A percentile compares a stretch with the other conserved stretches of the same genome.
phyloP scores from a whole-genome alignment of 73 alveolate species.

The Strombidium stylifer region DNA sequence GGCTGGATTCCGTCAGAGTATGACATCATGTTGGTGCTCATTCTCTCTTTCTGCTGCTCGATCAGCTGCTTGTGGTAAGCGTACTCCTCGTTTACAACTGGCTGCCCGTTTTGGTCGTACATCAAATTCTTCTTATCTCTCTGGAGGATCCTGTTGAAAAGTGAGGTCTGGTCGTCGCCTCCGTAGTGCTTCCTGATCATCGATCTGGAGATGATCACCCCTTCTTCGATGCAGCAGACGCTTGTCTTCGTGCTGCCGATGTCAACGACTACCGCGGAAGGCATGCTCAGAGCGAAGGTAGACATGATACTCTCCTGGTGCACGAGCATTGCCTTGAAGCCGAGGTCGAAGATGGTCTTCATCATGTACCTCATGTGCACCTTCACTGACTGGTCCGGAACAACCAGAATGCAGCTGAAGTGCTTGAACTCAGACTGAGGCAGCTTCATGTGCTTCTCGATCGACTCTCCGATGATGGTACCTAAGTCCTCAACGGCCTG shows the following conservation, averaged over 20 bases:
- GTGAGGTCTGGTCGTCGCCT: constrained; percentile 92
- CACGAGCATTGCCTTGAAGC: constrained; percentile 89
- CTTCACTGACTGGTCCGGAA: constrained; percentile 28
- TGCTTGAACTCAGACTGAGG: neutral
- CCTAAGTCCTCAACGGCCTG: constrained; percentile 11
- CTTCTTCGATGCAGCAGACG: constrained; percentile 97
- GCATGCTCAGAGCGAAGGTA: constrained; percentile 93
- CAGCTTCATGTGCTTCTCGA: constrained; percentile 10
- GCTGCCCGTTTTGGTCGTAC: too few relatives aligned
- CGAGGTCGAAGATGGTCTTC: constrained; percentile 71
- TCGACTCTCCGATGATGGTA: neutral
- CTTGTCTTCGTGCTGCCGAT: constrained; percentile 90
- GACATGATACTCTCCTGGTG: constrained; percentile 97
- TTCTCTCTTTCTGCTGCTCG: constrained; percentile 76
- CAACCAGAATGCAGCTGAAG: constrained; percentile 14
- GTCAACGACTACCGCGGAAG: constrained; percentile 96
- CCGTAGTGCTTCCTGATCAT: constrained; percentile 94
- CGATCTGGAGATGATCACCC: constrained; percentile 84
- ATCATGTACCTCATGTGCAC: constrained; percentile 31
- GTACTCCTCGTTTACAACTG: constrained; percentile 59
- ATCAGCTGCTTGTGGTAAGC: constrained; percentile 66
- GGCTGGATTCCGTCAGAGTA: constrained; percentile 41
- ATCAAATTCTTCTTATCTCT: constrained; percentile 36
- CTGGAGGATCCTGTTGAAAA: too few relatives aligned
- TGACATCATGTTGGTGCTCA: constrained; percentile 49